Evolutionary conservation across 768 basidiomycete species (phyloP).

Genomic region (Tricholoma matsutake): DNA sequence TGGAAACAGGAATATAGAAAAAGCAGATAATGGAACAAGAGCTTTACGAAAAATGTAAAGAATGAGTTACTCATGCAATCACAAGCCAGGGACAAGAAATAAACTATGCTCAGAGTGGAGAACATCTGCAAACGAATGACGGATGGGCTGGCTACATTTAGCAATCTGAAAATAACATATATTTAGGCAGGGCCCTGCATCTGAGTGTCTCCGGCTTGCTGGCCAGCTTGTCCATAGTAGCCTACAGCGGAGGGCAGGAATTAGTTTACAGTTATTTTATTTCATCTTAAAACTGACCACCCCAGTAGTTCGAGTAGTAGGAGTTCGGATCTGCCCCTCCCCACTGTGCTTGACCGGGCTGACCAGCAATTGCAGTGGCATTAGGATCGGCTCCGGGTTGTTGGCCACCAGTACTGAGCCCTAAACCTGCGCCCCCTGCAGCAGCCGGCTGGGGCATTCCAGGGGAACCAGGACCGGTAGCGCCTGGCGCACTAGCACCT

Average conservation of each 20-base stretch:
- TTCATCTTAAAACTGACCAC: conserved; percentile 48
- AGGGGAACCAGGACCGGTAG: conserved; percentile 48
- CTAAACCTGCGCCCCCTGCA: conserved; percentile 53
- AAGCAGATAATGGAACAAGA: conserved; percentile 14
- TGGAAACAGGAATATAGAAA: conserved; percentile 15
- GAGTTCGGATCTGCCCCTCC: conserved; percentile 66
- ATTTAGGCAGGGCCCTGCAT: conserved; percentile 48
- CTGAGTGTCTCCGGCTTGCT: conserved; percentile 55
- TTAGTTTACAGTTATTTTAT: not conserved
- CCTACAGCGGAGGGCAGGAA: conserved; percentile 39
- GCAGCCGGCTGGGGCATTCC: conserved; percentile 57
- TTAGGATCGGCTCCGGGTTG: conserved; percentile 54
- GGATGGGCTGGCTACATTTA: conserved; percentile 31
- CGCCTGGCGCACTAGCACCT: conserved; percentile 44
- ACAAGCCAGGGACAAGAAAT: conserved; percentile 7
- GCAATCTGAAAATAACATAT: conserved; percentile 27
- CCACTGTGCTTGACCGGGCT: conserved; percentile 75
- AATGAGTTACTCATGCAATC: conserved; percentile 12
- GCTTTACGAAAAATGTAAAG: conserved; percentile 19
- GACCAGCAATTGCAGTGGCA: conserved; percentile 49
- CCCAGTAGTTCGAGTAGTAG: conserved; percentile 84
- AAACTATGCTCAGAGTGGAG: conserved; percentile 14
- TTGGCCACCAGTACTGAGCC: conserved; percentile 52
- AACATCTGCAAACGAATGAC: conserved; percentile 16
- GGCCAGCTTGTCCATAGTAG: conserved; percentile 73